Conservation (phyloP, 2,329 filamentous ascomycete species). For the Lachnellula subtilissima region DNA sequence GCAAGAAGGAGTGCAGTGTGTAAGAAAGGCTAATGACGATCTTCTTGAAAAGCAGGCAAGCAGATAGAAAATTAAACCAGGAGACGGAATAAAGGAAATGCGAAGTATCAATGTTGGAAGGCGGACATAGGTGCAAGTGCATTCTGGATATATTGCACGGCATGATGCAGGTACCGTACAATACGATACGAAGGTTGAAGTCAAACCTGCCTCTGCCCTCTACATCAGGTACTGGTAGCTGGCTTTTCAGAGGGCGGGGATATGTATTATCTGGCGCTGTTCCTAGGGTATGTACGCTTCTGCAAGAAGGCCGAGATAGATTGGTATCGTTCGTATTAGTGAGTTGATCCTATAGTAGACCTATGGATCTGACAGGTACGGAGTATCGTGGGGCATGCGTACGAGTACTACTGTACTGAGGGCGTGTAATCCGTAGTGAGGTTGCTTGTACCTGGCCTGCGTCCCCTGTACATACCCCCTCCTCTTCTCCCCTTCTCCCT, state of each 20-base stretch:
- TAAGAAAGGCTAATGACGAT: not conserved
- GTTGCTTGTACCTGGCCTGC: not conserved
- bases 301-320: not conserved
- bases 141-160: not conserved
- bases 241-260: not conserved
- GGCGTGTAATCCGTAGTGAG: not conserved
- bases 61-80: too few relatives aligned
- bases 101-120: too few relatives aligned
- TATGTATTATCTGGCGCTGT: not conserved
- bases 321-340: not conserved
- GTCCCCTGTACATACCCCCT: not conserved
- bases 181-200: not conserved
- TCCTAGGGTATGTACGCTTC: not conserved
- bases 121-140: not conserved
- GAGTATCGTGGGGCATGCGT: not conserved
- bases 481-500: not conserved
- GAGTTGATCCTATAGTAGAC: too few relatives aligned
- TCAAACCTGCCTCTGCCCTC: not conserved
- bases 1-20: not conserved
- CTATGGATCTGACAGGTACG: not conserved
- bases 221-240: not conserved
- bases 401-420: not conserved
- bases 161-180: not conserved
- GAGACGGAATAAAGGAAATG: too few relatives aligned
- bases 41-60: too few relatives aligned